Conservation (phyloP, 2,329 filamentous ascomycete species). For the Colletotrichum australisinense region DNA sequence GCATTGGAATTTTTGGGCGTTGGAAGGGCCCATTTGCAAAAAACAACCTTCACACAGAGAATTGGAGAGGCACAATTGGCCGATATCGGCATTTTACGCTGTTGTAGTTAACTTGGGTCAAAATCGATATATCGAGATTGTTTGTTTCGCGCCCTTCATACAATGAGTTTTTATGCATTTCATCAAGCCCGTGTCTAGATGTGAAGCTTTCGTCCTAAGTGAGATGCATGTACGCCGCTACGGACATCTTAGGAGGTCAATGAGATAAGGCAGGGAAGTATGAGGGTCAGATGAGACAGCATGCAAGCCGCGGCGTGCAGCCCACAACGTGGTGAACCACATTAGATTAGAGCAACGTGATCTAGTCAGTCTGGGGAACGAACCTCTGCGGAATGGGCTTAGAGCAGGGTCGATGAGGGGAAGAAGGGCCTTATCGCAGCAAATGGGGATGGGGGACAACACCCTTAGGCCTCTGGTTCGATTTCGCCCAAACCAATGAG, state of each 20-base stretch:
- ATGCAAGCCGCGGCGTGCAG: not conserved
- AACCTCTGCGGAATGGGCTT: not conserved
- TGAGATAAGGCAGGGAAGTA: not conserved
- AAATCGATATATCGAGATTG: slow-evolving; percentile 25
- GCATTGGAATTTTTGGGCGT: slow-evolving; percentile 26
- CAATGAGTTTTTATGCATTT: not conserved
- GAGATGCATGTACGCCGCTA: not conserved
- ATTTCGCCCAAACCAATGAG: slow-evolving; percentile 19
- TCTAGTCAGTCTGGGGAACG: not conserved
- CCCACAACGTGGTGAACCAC: not conserved
- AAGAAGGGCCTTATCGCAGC: not conserved
- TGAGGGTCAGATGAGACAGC: not conserved
- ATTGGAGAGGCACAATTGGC: slow-evolving; percentile 26
- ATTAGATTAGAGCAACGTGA: not conserved
- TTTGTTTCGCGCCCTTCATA: slow-evolving; percentile 24
- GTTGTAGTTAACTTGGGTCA: slow-evolving; percentile 28
- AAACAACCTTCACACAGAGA: slow-evolving; percentile 3
- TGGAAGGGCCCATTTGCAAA: slow-evolving; percentile 5
- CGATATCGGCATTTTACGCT: slow-evolving; percentile 17
- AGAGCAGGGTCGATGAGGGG: not conserved
- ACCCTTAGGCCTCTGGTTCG: not conserved
- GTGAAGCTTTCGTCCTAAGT: not conserved
- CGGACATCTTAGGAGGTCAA: too few species aligned
- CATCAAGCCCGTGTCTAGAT: not conserved
- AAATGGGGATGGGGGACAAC: not conserved